These are phyloP conservation scores for Trametes cingulata DNA, from an alignment of 768 basidiomycete species.

Conservation along the genomic window DNA sequence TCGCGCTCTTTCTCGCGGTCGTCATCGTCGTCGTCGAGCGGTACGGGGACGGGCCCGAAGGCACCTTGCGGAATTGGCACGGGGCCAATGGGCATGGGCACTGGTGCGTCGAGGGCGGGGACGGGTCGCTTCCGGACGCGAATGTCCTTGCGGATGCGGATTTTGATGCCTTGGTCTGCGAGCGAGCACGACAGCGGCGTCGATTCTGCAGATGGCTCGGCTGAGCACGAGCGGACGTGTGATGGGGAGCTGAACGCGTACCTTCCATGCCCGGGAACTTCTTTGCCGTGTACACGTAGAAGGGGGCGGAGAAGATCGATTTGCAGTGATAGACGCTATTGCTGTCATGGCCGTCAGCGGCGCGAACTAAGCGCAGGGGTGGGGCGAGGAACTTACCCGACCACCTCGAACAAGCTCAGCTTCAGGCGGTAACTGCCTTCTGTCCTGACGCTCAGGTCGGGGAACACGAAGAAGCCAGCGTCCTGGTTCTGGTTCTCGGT, in stretches of 20 bases:
- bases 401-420: conserved; percentile 84
- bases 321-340: conserved; percentile 89
- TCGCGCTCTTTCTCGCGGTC: conserved; percentile 21
- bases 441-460: conserved; percentile 88
- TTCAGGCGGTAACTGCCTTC: conserved; percentile 86
- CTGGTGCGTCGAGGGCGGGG: conserved; percentile 30
- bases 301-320: conserved; percentile 83
- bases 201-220: conserved; percentile 59
- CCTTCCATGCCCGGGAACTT: conserved; percentile 97
- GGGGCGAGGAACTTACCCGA: conserved; percentile 68
- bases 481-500: conserved; percentile 60
- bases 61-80: conserved; percentile 20
- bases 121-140: conserved; percentile 74
- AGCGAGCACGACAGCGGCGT: conserved; percentile 86
- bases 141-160: conserved; percentile 90
- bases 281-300: conserved; percentile 95
- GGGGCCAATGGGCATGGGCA: conserved; percentile 27
- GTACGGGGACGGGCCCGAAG: conserved; percentile 25
- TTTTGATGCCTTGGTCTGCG: conserved; percentile 96
- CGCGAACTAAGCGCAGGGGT: background rate
- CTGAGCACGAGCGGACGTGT: background rate
- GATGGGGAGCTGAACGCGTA: conserved; percentile 35
- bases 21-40: conserved; percentile 25
- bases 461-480: conserved; percentile 96
- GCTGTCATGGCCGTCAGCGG: conserved; percentile 37